Evolutionary conservation across 1,284 basidiomycete genomes (phyloP), one percentile per base, ranked within the genome.

Genomic region (Porodaedalea pini): DNA sequence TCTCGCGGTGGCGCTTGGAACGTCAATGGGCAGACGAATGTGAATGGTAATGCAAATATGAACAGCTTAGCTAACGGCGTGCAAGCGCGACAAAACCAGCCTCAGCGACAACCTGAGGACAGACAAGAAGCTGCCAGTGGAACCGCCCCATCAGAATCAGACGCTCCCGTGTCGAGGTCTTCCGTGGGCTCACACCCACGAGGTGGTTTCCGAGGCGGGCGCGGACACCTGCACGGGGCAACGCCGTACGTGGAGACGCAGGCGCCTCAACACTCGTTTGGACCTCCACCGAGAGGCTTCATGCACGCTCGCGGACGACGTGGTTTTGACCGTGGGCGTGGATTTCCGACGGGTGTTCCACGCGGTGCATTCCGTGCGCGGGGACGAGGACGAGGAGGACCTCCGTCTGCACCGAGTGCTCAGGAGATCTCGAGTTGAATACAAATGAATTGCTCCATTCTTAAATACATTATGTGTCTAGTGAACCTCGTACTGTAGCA

Each of bases 301-400:
- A 59, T 66, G 29, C 67, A 63, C 34, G 68, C 66, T 62, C 71
- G 73, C 32, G 73, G 74, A 25, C 63, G 72, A 36, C 57, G 62
- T 31, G 71, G 72, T 15, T 70, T 69, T 51, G 73, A 75, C 51
- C 70, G 76, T 17, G 74, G 76, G 43, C 69, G 76, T 4, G 77
- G 75, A 34, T 27, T 27, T 15, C n/a, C 13, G 13, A 29, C 31
- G 66, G 76, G 15, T 29, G 29, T 19, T 40, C 44, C 36, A n/a
- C 54, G 48, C 70, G 77, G 31, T 71, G 69, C 34, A 8, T 73
- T 69, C 60, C 72, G 79, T 52, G 80, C 75, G 44, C 69, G 80
- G 17, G 79, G 75, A 15, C 67, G 78, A 36, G 78, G 53, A 34
- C 49, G 75, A 34, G 47, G 41, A 34, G 31, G 34, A 21, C 50